Evolutionary conservation across 78 protist species (phyloP).

Genomic region (Dictyostelium brefeldianum): DNA sequence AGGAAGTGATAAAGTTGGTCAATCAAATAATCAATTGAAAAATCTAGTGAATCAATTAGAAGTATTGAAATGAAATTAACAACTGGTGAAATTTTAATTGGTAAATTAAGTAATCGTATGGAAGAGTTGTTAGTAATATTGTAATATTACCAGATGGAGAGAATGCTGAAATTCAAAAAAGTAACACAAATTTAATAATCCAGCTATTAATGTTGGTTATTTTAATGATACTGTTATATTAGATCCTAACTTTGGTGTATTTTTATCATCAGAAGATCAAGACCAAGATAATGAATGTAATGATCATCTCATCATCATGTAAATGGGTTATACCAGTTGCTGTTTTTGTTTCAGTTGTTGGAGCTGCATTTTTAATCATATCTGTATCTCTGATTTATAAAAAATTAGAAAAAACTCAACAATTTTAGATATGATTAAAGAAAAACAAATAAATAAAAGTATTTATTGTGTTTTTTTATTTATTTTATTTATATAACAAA

Average conservation of each 20-base stretch:
- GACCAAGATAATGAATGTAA: not conserved
- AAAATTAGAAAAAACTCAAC: not conserved
- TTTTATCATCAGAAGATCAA: not conserved
- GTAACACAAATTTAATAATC: not conserved
- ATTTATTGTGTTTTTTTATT: too few species aligned
- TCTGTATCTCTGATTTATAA: not conserved
- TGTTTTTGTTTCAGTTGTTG: not conserved
- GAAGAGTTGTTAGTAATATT: not conserved
- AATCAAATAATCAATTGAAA: not conserved
- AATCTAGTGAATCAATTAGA: not conserved
- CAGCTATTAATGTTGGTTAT: not conserved
- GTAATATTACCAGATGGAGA: not conserved
- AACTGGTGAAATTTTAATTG: not conserved
- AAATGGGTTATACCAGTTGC: not conserved
- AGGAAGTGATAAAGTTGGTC: not conserved
- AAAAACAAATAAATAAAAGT: not conserved
- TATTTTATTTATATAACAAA: too few species aligned
- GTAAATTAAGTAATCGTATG: not conserved
- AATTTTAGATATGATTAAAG: not conserved
- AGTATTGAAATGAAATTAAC: not conserved
- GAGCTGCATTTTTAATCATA: not conserved
- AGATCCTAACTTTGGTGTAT: constrained; percentile 14
- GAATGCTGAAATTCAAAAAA: not conserved
- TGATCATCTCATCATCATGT: not conserved
- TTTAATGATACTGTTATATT: not conserved